Evolutionary conservation across 441 rosid genomes (phyloP).

Genomic region (Euphorbia corollata): DNA sequence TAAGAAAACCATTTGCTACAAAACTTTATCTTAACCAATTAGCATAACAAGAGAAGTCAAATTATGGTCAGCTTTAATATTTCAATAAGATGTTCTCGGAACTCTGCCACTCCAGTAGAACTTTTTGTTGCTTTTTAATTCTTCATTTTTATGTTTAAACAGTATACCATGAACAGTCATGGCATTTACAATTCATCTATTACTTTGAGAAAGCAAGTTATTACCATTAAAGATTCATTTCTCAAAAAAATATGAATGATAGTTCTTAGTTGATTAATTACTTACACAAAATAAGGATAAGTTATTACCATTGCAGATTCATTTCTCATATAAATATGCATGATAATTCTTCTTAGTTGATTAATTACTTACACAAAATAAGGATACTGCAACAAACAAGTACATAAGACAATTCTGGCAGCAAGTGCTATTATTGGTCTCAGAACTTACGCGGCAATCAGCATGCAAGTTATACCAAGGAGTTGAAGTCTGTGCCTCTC

Average conservation of each 20-base stretch:
- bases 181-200: constrained; percentile 1
- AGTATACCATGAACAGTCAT: not conserved
- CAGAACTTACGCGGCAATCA: constrained; percentile 82
- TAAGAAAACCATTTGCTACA: not conserved
- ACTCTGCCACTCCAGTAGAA: not conserved
- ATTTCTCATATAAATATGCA: not conserved
- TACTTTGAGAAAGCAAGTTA: not conserved
- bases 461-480: constrained; percentile 87
- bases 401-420: not conserved
- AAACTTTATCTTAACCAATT: not conserved
- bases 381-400: not conserved
- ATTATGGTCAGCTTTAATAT: not conserved
- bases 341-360: not conserved
- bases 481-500: constrained; percentile 78
- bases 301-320: not conserved
- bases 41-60: not conserved
- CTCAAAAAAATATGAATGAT: not conserved
- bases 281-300: not conserved
- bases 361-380: not conserved
- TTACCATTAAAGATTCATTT: no score
- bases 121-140: not conserved
- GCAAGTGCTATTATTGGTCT: constrained; percentile 9
- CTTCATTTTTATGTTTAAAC: constrained; percentile 1
- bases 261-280: not conserved
- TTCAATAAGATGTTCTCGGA: not conserved